Base-by-base conservation (phyloP, 495 filamentous ascomycete species). In the Penicillium salamii region DNA sequence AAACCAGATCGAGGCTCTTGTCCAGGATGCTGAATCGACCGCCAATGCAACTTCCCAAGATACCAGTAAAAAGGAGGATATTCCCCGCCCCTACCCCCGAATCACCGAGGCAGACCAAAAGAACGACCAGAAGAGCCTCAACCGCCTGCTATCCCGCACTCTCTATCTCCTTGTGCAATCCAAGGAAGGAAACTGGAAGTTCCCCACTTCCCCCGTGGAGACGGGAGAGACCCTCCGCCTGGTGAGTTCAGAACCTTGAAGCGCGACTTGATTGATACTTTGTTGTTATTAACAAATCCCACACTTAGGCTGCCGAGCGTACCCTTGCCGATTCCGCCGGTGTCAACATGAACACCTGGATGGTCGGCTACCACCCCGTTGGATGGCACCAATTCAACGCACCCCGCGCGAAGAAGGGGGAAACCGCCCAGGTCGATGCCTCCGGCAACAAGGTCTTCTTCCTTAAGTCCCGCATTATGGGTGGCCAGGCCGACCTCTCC, bases 311-410 rank as follows among this genome's bases (percentile, higher is more conserved):
- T 24, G 92, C 92, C 36, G 80, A 86, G 53, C 82, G 90, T 40
- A 81, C 87, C 50, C 78, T 97, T 5, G 66, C 79, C 36, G 81
- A 91, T 54, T 72, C 90, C 11, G 89, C 82, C 11, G 93, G 93
- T 50, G 67, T 87, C 23, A 96, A 99, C 78, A 97, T 99, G 92
- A 97, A 97, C 76, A 97, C 91, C 49, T 99, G 95, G 91, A 79
- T 97, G 57, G 88, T 97, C 50, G 93, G 92, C 50, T 89, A 86
- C 58, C 88, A 87, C 54, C 93, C 93, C 13, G 80, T 95, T 39
- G 91, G 91, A 8, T 90, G 97, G 70, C 66, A 87, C 64, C 69
- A 84, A 43, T 66, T 70, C 61, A 70, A 74, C 53, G 61, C 66
- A 11, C 70, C 70, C 34, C 57, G 59, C 18, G 35, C 57, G 12